Percentiles rank a stretch among this genome's conserved stretches.
phyloP scores from a whole-genome alignment of 768 basidiomycete genomes.

The Cyclocybe aegerita region DNA sequence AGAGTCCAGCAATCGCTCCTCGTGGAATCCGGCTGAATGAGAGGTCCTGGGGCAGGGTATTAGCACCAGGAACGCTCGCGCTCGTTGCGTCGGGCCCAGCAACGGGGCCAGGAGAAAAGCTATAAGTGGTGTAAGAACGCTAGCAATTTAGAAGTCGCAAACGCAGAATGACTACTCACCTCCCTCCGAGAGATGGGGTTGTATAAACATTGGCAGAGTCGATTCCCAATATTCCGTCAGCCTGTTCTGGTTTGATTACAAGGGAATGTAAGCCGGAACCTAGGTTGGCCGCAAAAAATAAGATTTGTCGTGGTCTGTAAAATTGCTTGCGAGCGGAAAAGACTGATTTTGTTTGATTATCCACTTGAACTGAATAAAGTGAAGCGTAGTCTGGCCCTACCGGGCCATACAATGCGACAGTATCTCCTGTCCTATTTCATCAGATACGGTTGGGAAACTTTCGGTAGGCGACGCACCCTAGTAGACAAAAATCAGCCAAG shows the following conservation, averaged over 20 bases:
- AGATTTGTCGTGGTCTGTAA: conserved; percentile 9
- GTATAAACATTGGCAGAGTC: conserved; percentile 18
- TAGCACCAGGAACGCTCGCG: too few species aligned
- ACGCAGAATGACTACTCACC: too few species aligned
- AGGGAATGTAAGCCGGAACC: conserved; percentile 12
- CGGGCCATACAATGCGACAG: conserved; percentile 15
- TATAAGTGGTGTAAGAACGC: too few species aligned
- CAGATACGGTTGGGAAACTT: background rate
- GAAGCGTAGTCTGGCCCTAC: conserved; percentile 4
- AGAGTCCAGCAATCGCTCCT: too few species aligned
- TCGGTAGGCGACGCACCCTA: background rate
- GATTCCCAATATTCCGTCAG: conserved; percentile 9
- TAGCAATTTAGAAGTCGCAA: too few species aligned
- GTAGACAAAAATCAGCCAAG: background rate
- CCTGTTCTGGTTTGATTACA: background rate
- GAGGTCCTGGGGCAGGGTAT: too few species aligned
- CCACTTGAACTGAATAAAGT: conserved; percentile 10
- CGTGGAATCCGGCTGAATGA: too few species aligned
- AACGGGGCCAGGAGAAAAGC: too few species aligned
- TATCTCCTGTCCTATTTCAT: conserved; percentile 7
- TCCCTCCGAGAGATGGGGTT: conserved; percentile 16
- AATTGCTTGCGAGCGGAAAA: conserved; percentile 7
- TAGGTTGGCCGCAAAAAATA: conserved; percentile 13
- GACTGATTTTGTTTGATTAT: background rate
- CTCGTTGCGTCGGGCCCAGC: too few species aligned